Percentiles rank a stretch among this genome's conserved stretches.
Evolutionary conservation across 768 basidiomycete species (phyloP).

Genomic region (Russula compacta): DNA sequence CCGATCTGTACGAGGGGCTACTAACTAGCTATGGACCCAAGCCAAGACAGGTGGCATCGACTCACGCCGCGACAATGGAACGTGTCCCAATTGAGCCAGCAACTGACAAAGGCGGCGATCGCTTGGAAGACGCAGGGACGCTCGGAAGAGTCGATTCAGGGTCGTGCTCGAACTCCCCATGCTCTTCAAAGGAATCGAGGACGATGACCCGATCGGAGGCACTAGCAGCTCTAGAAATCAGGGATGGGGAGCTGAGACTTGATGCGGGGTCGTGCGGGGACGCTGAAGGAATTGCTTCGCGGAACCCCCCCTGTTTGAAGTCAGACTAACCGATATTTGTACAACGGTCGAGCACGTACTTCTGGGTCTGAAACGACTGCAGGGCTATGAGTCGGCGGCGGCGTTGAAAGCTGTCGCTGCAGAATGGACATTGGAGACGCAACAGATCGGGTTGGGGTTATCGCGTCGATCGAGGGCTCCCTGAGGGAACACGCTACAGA

Average conservation of each 20-base stretch:
- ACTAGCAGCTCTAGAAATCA: background rate
- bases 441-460: conserved; percentile 2
- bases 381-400: background rate
- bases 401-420: background rate
- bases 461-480: background rate
- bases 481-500: conserved; percentile 1
- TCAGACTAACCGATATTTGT: background rate
- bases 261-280: background rate
- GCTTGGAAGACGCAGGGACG: background rate
- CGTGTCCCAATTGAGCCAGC: conserved; percentile 2
- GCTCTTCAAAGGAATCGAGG: background rate
- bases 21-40: background rate
- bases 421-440: background rate
- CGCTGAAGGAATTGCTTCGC: background rate
- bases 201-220: background rate
- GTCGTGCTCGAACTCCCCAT: background rate
- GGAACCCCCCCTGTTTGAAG: background rate
- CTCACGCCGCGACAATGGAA: conserved; percentile 10
- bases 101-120: conserved; percentile 1
- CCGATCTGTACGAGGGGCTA: conserved; percentile 11
- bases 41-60: background rate
- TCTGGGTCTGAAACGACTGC: background rate
- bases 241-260: conserved; percentile 2
- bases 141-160: background rate
- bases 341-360: background rate